Percentiles rank a stretch among this genome's conserved stretches.
phyloP scores from a whole-genome alignment of 148 eudicot genomes.

The Amaranthus palmeri region DNA sequence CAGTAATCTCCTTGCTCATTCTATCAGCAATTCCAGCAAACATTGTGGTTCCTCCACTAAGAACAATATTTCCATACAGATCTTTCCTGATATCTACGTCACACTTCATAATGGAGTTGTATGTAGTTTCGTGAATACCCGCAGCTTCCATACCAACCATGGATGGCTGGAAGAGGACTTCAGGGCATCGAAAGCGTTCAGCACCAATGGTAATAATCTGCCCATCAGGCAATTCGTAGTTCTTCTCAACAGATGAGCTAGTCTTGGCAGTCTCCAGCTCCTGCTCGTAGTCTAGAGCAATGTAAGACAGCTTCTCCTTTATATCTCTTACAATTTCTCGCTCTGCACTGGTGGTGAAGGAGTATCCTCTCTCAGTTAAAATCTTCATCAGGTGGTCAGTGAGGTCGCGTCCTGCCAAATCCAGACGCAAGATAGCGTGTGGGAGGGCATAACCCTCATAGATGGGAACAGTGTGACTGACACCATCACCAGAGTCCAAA shows the following conservation, averaged over 20 bases:
- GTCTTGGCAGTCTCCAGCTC: slow-evolving; percentile 58
- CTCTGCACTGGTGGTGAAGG: slow-evolving; percentile 51
- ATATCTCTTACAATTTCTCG: slow-evolving; percentile 63
- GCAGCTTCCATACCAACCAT: slow-evolving; percentile 65
- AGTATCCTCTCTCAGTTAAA: slow-evolving; percentile 52
- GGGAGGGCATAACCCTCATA: slow-evolving; percentile 51
- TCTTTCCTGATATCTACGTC: slow-evolving; percentile 47
- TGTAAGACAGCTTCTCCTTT: slow-evolving; percentile 50
- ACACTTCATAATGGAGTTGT: slow-evolving; percentile 49
- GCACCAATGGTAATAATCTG: slow-evolving; percentile 57
- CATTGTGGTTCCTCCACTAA: slow-evolving; percentile 64
- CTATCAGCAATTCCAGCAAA: slow-evolving; percentile 54
- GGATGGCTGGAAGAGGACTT: slow-evolving; percentile 69
- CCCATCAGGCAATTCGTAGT: slow-evolving; percentile 62
- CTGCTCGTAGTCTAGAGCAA: slow-evolving; percentile 55
- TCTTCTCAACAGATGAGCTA: slow-evolving; percentile 57
- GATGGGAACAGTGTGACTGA: slow-evolving; percentile 51
- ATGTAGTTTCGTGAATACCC: slow-evolving; percentile 52
- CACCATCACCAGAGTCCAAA: slow-evolving; percentile 53
- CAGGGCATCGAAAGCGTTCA: slow-evolving; percentile 69
- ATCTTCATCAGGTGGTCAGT: slow-evolving; percentile 56
- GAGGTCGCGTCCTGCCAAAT: slow-evolving; percentile 59
- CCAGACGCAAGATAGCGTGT: slow-evolving; percentile 52
- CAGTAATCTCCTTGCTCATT: slow-evolving; percentile 58
- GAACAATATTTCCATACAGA: slow-evolving; percentile 49